phyloP scores from a whole-genome alignment of 2,329 filamentous ascomycete genomes.

The Raffaelea ambrosiae region DNA sequence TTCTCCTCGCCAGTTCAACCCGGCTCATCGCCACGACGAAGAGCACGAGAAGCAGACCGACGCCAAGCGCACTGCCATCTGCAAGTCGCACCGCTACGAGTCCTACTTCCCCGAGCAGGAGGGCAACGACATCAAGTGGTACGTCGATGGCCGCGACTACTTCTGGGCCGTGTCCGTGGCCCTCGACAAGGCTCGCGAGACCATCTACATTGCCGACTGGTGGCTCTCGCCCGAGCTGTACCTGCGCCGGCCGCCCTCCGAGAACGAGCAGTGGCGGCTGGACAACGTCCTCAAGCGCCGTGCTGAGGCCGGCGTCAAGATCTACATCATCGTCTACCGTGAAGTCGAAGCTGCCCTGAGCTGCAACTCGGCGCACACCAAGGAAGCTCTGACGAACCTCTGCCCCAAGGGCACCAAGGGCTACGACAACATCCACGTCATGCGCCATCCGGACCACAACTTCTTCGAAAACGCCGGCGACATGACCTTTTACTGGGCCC shows the following conservation, averaged over 20 bases:
- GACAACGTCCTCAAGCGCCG: constrained; percentile 81
- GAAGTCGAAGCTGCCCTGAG: constrained; percentile 75
- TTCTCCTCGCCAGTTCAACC: constrained; percentile 52
- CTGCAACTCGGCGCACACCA: constrained; percentile 89
- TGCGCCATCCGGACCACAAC: constrained; percentile 93
- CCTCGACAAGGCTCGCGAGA: constrained; percentile 81
- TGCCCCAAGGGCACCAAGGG: constrained; percentile 77
- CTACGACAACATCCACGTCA: constrained; percentile 77
- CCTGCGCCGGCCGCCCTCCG: constrained; percentile 69
- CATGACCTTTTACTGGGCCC: constrained; percentile 97
- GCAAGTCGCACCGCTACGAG: constrained; percentile 71
- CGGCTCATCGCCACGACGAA: constrained; percentile 88
- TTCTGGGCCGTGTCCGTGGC: constrained; percentile 89
- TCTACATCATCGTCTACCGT: constrained; percentile 88
- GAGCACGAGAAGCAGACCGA: constrained; percentile 81
- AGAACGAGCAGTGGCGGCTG: constrained; percentile 75
- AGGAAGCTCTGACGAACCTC: constrained; percentile 69
- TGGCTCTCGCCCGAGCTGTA: constrained; percentile 90
- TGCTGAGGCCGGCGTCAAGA: constrained; percentile 88
- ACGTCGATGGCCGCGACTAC: constrained; percentile 91
- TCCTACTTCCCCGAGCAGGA: constrained; percentile 85
- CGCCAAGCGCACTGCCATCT: constrained; percentile 64
- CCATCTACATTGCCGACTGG: constrained; percentile 95
- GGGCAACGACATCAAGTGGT: constrained; percentile 89
- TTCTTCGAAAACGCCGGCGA: constrained; percentile 87